A percentile compares a stretch with the other conserved stretches of the same genome.
Conservation (phyloP, 1,284 basidiomycete species). For the Caloboletus firmus region DNA sequence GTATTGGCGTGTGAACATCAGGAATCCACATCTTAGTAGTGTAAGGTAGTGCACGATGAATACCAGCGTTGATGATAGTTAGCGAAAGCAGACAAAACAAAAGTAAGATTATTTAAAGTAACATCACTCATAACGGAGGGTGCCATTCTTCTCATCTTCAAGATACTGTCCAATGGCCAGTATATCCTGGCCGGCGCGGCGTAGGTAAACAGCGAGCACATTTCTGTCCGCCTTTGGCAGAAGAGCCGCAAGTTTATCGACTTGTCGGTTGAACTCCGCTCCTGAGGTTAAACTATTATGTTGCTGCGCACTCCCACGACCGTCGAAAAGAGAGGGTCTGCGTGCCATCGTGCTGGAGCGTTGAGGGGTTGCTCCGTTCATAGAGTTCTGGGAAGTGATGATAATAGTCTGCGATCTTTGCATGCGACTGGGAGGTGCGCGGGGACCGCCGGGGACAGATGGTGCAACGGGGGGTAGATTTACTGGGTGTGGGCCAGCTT, state of each 20-base stretch:
- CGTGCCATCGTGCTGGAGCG: slow-evolving; percentile 46
- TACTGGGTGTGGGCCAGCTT: slow-evolving; percentile 34
- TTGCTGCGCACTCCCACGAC: slow-evolving; percentile 18
- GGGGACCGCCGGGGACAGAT: slow-evolving; percentile 71
- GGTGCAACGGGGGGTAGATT: slow-evolving; percentile 46
- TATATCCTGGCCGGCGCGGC: slow-evolving; percentile 74
- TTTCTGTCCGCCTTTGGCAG: slow-evolving; percentile 74
- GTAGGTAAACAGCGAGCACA: slow-evolving; percentile 71
- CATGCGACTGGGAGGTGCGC: slow-evolving; percentile 63
- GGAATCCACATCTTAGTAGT: slow-evolving; percentile 4
- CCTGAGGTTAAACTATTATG: slow-evolving; percentile 12
- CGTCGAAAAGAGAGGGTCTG: slow-evolving; percentile 52
- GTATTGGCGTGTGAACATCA: slow-evolving; percentile 6
- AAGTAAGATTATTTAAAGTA: neutral
- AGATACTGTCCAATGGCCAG: slow-evolving; percentile 84
- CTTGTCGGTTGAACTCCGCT: slow-evolving; percentile 58
- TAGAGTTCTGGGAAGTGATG: slow-evolving; percentile 41
- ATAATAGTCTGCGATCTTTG: slow-evolving; percentile 68
- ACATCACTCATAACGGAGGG: slow-evolving; percentile 45
- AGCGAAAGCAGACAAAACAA: slow-evolving; percentile 4
- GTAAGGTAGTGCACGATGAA: slow-evolving; percentile 17
- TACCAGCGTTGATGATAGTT: slow-evolving; percentile 10
- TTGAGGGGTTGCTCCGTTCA: slow-evolving; percentile 33
- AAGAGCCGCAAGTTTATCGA: slow-evolving; percentile 71
- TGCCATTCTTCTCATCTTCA: slow-evolving; percentile 82